These are phyloP conservation scores for Yamadazyma atmosphaerica DNA, from an alignment of 1,139 yeast species.

Conservation along the genomic window DNA sequence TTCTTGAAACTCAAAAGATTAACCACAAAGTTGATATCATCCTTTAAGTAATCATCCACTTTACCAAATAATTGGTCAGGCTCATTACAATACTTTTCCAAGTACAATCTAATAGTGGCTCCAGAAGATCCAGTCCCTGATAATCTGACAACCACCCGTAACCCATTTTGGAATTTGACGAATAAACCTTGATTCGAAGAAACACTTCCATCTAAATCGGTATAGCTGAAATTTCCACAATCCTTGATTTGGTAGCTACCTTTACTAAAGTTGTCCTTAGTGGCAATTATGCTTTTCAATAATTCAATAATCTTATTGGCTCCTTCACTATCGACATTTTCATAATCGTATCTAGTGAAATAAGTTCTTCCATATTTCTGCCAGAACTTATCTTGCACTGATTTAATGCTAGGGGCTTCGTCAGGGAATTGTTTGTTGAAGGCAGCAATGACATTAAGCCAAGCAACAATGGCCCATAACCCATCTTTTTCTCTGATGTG, in stretches of 20 bases:
- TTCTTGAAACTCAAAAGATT: conserved; percentile 70
- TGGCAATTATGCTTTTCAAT: conserved; percentile 42
- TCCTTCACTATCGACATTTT: conserved; percentile 73
- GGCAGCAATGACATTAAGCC: conserved; percentile 93
- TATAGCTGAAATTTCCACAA: conserved; percentile 88
- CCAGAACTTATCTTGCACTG: conserved; percentile 89
- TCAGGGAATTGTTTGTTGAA: conserved; percentile 58
- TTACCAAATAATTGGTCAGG: conserved; percentile 44
- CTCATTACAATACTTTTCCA: conserved; percentile 80
- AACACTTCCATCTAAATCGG: conserved; percentile 92
- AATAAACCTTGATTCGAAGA: conserved; percentile 90
- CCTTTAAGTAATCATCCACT: conserved; percentile 71
- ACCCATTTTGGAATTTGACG: conserved; percentile 78
- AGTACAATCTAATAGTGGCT: conserved; percentile 90
- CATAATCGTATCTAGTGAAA: conserved; percentile 95
- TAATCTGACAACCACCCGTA: conserved; percentile 84
- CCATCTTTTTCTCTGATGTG: conserved; percentile 98
- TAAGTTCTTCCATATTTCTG: conserved; percentile 93
- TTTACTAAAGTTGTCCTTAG: conserved; percentile 39
- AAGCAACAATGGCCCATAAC: conserved; percentile 94
- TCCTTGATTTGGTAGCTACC: conserved; percentile 58
- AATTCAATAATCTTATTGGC: conserved; percentile 69
- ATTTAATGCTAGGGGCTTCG: conserved; percentile 63
- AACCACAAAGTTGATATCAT: conserved; percentile 65
- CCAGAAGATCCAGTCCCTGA: conserved; percentile 99